A percentile compares a stretch with the other conserved stretches of the same genome.
These are phyloP conservation scores for Papilionanthe hybrid DNA, from an alignment of 116 monocot species.

Conservation along the genomic window DNA sequence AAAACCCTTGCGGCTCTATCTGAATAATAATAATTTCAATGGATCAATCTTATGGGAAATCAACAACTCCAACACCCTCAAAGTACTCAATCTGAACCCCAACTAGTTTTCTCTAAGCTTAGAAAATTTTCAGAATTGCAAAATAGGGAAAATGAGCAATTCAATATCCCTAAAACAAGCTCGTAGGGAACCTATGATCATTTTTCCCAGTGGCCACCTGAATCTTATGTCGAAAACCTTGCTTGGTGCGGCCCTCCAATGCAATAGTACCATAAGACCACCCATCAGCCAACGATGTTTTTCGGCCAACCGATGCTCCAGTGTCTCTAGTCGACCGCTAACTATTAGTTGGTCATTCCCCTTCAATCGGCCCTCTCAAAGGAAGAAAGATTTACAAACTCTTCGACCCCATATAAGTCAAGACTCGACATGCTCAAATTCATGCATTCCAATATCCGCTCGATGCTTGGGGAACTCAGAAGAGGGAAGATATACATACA, in stretches of 20 bases:
- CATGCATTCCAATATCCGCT: too few relatives aligned
- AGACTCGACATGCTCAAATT: too few relatives aligned
- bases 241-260: constrained; percentile 62
- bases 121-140: constrained; percentile 61
- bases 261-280: constrained; percentile 14
- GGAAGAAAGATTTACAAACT: too few relatives aligned
- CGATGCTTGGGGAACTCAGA: too few relatives aligned
- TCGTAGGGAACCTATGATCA: constrained; percentile 37
- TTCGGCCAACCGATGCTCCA: neutral
- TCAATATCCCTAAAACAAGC: constrained; percentile 58
- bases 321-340: neutral
- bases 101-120: constrained; percentile 70
- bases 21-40: constrained; percentile 45
- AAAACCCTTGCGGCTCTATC: constrained; percentile 49
- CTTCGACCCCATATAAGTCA: too few relatives aligned
- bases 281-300: neutral
- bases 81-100: constrained; percentile 50
- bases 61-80: constrained; percentile 39
- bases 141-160: constrained; percentile 69
- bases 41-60: constrained; percentile 39
- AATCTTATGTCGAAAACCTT: constrained; percentile 47
- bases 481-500: too few relatives aligned
- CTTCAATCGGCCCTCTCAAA: too few relatives aligned
- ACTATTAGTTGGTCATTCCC: too few relatives aligned
- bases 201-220: constrained; percentile 51